Evolutionary conservation across 176 grass and related monocot genomes (phyloP).

Genomic region (Oropetium thomaeum): DNA sequence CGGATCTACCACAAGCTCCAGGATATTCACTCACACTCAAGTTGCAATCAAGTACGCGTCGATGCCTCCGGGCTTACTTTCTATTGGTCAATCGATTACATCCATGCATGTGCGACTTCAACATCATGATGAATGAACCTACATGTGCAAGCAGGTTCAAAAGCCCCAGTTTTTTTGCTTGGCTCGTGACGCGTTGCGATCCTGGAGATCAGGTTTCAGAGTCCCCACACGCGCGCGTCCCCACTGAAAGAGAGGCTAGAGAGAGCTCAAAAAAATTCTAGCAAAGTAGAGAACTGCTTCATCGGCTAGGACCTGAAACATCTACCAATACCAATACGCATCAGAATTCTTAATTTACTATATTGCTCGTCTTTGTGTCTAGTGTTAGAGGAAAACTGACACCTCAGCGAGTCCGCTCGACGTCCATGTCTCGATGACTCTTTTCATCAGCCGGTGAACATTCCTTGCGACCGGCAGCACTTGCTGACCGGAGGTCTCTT

Average conservation of each 20-base stretch:
- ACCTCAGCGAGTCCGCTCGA: neutral
- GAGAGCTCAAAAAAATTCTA: neutral
- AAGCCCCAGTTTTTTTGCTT: neutral
- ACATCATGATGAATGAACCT: neutral
- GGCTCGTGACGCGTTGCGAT: too few relatives aligned
- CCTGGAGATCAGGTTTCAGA: neutral
- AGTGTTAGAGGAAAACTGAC: neutral
- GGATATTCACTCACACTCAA: slow-evolving; percentile 1
- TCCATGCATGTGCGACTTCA: slow-evolving; percentile 19
- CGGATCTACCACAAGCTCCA: neutral
- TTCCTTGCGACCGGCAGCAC: neutral
- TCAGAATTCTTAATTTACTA: neutral
- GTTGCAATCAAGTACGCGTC: slow-evolving; percentile 33
- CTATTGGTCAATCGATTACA: slow-evolving; percentile 23
- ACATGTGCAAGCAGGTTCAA: neutral
- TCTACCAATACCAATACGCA: neutral
- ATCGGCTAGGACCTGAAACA: neutral
- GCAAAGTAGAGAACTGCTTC: neutral
- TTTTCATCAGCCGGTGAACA: neutral
- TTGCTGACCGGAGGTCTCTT: neutral
- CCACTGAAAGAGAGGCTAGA: neutral
- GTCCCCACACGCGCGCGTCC: neutral
- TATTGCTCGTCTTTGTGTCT: neutral
- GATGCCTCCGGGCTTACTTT: slow-evolving; percentile 25
- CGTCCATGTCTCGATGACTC: neutral